These are phyloP conservation scores for Rhynchospora pubera DNA, from an alignment of 176 grass and related monocot species.

Conservation along the genomic window DNA sequence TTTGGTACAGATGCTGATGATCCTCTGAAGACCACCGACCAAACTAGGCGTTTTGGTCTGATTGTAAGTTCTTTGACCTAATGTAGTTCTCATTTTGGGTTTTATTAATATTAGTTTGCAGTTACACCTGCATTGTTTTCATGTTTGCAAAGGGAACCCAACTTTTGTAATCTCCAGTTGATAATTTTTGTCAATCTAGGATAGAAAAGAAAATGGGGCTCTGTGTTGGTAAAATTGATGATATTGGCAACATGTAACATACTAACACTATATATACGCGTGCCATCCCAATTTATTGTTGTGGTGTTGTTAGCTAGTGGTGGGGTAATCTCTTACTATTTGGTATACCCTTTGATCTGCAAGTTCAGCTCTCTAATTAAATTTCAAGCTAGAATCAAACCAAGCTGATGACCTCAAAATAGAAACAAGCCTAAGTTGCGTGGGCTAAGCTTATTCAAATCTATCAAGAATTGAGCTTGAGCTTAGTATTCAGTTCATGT, in stretches of 20 bases:
- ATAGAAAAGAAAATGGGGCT: neutral
- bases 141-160: neutral
- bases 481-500: too few species aligned
- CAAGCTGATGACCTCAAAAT: too few species aligned
- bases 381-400: neutral
- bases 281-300: neutral
- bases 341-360: too few species aligned
- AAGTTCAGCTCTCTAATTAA: too few species aligned
- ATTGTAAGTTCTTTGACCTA: slow-evolving; percentile 47
- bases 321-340: too few species aligned
- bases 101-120: neutral
- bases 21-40: slow-evolving; percentile 62
- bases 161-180: neutral
- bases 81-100: neutral
- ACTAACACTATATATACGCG: neutral
- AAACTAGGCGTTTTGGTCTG: slow-evolving; percentile 69
- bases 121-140: neutral
- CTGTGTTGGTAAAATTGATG: neutral
- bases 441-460: too few species aligned
- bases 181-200: neutral
- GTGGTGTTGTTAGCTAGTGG: neutral
- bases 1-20: slow-evolving; percentile 46
- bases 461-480: too few species aligned
- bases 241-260: neutral
- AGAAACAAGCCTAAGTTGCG: too few species aligned